phyloP scores from a whole-genome alignment of 441 rosid species.

The Brassica hybrid region DNA sequence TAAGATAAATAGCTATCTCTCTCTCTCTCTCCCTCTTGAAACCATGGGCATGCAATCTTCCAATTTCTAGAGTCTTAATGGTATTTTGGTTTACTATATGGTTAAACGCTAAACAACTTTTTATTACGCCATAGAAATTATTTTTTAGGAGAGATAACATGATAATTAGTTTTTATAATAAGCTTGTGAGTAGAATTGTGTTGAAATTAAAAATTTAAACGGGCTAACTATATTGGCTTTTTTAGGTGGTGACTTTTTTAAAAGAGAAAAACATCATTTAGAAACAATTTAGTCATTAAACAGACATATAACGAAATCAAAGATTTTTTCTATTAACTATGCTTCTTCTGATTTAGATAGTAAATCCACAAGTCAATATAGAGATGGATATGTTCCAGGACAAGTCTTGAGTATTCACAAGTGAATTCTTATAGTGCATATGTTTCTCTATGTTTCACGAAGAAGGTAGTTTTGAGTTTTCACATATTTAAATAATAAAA shows the following conservation, averaged over 20 bases:
- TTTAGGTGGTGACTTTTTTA: too few species aligned
- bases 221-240: too few species aligned
- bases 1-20: too few species aligned
- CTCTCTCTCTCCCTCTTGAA: background rate
- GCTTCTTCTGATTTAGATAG: constrained; percentile 65
- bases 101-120: background rate
- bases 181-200: background rate
- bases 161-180: background rate
- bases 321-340: constrained; percentile 57
- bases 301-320: background rate
- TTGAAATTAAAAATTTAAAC: background rate
- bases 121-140: background rate
- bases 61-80: background rate
- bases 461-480: too few species aligned
- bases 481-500: too few species aligned
- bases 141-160: background rate
- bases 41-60: background rate
- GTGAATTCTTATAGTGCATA: too few species aligned
- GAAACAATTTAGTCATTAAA: too few species aligned
- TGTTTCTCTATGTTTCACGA: too few species aligned
- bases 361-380: background rate
- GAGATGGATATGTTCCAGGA: too few species aligned
- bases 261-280: too few species aligned
- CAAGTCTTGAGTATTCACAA: too few species aligned
- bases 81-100: background rate